phyloP scores from a whole-genome alignment of 345 rosid species.

The Laguncularia racemosa region DNA sequence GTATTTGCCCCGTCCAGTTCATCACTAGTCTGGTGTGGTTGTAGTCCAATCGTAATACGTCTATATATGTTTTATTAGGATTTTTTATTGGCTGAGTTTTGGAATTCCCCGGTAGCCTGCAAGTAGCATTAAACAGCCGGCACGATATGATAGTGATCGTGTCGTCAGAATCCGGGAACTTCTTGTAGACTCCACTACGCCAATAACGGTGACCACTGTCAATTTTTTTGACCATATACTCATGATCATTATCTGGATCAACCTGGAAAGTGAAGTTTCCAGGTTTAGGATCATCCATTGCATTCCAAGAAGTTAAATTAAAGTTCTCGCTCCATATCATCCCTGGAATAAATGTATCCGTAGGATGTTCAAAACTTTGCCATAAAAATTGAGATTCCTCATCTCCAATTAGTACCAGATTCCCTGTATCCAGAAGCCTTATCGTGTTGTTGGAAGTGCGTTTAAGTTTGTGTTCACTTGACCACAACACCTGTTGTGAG shows the following conservation, averaged over 20 bases:
- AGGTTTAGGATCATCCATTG: constrained; percentile 31
- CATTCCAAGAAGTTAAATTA: constrained; percentile 37
- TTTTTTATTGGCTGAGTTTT: no score
- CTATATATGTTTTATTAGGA: no score
- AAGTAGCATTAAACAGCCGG: constrained; percentile 3
- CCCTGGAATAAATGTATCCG: constrained; percentile 46
- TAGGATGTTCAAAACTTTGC: constrained; percentile 42
- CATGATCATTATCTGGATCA: constrained; percentile 17
- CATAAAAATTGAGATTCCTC: constrained; percentile 7
- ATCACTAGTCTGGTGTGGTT: no score
- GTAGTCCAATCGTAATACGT: no score
- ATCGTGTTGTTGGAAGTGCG: background rate
- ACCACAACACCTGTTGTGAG: constrained; percentile 14
- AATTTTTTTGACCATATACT: no score
- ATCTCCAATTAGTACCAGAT: constrained; percentile 20
- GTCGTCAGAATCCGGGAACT: background rate
- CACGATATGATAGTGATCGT: rapidly evolving
- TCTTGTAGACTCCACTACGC: constrained; percentile 3
- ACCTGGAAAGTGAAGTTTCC: constrained; percentile 43
- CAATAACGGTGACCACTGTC: no score
- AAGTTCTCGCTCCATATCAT: constrained; percentile 28
- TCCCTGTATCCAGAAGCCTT: constrained; percentile 33
- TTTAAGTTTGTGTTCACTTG: background rate
- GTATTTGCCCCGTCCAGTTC: no score
- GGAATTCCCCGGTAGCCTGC: no score